These are phyloP conservation scores for Dichotomocladium elegans DNA, from an alignment of 371 early-diverging fungal species.

Conservation along the genomic window DNA sequence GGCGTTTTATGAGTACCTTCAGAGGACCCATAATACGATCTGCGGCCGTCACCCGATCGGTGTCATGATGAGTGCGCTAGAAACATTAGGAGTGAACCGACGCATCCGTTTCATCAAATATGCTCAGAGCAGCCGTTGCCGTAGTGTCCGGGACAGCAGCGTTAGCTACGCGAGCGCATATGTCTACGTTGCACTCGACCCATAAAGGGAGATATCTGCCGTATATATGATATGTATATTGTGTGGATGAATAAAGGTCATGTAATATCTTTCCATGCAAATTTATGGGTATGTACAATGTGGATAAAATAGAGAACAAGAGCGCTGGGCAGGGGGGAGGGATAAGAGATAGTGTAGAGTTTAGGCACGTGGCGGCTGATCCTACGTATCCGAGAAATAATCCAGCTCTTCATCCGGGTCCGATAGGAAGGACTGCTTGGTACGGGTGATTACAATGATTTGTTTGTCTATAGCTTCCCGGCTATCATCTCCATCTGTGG, in stretches of 20 bases:
- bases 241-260: no score
- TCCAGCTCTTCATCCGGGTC: no score
- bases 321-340: no score
- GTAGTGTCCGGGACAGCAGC: slow-evolving; percentile 53
- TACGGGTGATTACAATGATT: no score
- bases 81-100: slow-evolving; percentile 11
- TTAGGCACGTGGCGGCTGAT: no score
- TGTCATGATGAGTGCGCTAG: slow-evolving; percentile 69
- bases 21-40: slow-evolving; percentile 81
- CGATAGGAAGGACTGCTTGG: no score
- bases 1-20: slow-evolving; percentile 67
- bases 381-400: no score
- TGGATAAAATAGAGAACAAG: no score
- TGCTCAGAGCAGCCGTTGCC: slow-evolving; percentile 72
- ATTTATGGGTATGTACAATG: no score
- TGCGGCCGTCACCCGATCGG: slow-evolving; percentile 93
- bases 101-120: slow-evolving; percentile 70
- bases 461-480: no score
- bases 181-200: neutral
- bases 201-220: neutral
- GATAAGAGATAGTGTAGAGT: no score
- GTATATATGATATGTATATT: neutral
- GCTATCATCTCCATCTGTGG: slow-evolving; percentile 5
- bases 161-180: slow-evolving; percentile 70
- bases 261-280: no score